Conservation (phyloP, 306 rosid species). For the Dryas alaskensis region DNA sequence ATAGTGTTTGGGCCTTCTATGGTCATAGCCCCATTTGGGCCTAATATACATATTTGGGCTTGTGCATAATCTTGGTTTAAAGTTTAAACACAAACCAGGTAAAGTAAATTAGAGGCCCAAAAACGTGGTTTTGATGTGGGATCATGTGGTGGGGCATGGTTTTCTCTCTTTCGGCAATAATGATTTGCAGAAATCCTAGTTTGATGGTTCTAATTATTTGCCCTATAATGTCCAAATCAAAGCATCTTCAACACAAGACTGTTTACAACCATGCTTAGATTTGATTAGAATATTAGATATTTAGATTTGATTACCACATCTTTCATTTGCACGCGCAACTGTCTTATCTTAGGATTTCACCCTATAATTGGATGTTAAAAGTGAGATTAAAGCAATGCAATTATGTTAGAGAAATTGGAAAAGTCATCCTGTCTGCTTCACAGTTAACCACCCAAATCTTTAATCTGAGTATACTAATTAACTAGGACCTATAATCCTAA, state of each 20-base stretch:
- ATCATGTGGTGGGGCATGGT: background rate
- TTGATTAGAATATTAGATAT: background rate
- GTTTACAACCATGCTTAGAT: conserved; percentile 48
- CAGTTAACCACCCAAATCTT: background rate
- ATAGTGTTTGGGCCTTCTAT: too few relatives aligned
- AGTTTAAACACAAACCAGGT: too few relatives aligned
- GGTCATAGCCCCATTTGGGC: too few relatives aligned
- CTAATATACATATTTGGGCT: too few relatives aligned
- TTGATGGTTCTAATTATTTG: conserved; percentile 43
- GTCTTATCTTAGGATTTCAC: conserved; percentile 55
- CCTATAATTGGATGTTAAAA: conserved; percentile 36
- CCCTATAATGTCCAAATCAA: conserved; percentile 54
- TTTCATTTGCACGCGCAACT: conserved; percentile 64
- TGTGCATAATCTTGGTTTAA: too few relatives aligned
- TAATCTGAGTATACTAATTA: too few relatives aligned
- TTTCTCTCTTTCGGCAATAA: conserved; percentile 33
- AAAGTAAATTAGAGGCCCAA: background rate
- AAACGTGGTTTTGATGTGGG: background rate
- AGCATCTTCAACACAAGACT: conserved; percentile 35
- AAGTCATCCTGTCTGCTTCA: background rate
- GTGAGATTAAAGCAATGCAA: conserved; percentile 47
- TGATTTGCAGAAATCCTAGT: conserved; percentile 36
- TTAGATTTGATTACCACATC: background rate
- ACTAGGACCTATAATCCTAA: too few relatives aligned
- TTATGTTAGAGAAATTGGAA: conserved; percentile 24